These are phyloP conservation scores for Prunus persica DNA, from an alignment of 306 rosid genomes.

Conservation along the genomic window DNA sequence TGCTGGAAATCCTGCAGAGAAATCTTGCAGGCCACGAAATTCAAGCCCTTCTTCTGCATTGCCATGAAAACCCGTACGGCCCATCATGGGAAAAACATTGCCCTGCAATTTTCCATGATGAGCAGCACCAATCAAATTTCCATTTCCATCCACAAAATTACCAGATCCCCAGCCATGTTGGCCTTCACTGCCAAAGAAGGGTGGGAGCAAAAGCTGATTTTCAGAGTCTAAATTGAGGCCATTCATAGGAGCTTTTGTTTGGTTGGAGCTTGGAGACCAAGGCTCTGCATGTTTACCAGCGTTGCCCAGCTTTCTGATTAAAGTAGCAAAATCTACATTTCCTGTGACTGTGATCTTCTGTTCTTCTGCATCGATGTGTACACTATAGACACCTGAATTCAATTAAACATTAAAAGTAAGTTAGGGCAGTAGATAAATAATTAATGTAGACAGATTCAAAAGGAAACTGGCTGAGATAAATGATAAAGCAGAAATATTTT, in stretches of 20 bases:
- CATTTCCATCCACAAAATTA: too few relatives aligned
- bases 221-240: too few relatives aligned
- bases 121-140: too few relatives aligned
- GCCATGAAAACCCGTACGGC: neutral
- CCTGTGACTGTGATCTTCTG: constrained; percentile 44
- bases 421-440: neutral
- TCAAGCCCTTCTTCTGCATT: neutral
- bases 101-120: too few relatives aligned
- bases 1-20: neutral
- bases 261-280: constrained; percentile 30
- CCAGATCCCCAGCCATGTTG: too few relatives aligned
- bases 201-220: too few relatives aligned
- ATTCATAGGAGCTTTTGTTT: neutral
- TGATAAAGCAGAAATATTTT: too few relatives aligned
- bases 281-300: constrained; percentile 59
- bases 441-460: neutral
- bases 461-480: too few relatives aligned
- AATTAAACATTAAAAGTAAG: neutral
- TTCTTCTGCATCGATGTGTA: constrained; percentile 40
- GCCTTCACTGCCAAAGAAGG: too few relatives aligned
- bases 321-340: constrained; percentile 37
- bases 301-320: constrained; percentile 43
- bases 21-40: neutral
- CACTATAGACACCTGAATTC: constrained; percentile 47
- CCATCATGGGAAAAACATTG: neutral